Conservation (phyloP, 2,329 filamentous ascomycete species). For the Chaetothyriales sp. region DNA sequence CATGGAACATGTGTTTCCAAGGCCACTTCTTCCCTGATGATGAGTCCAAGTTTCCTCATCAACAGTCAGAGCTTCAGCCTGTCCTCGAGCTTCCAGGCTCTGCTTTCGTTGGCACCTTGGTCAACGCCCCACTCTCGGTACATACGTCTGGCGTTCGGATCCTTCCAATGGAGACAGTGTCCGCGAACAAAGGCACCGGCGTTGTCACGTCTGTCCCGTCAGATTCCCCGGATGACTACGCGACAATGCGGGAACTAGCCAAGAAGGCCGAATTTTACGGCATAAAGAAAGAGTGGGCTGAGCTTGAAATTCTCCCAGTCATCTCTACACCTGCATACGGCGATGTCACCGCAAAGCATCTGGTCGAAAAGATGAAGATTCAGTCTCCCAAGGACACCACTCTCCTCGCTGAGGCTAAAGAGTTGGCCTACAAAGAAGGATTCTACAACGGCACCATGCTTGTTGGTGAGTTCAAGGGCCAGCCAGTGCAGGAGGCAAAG, state of each 20-base stretch:
- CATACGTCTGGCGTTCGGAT: slow-evolving; percentile 75
- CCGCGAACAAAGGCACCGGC: slow-evolving; percentile 86
- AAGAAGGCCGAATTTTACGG: slow-evolving; percentile 96
- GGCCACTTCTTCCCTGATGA: slow-evolving; percentile 50
- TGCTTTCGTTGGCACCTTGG: slow-evolving; percentile 71
- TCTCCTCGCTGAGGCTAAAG: slow-evolving; percentile 84
- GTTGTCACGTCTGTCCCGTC: slow-evolving; percentile 93
- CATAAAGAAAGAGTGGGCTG: slow-evolving; percentile 92
- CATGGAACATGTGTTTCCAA: slow-evolving; percentile 94
- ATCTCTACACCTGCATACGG: slow-evolving; percentile 81
- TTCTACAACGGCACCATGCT: slow-evolving; percentile 91
- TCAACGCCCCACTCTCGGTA: slow-evolving; percentile 75
- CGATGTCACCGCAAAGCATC: slow-evolving; percentile 63
- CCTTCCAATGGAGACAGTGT: slow-evolving; percentile 86
- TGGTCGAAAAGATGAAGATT: slow-evolving; percentile 91
- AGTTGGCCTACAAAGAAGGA: slow-evolving; percentile 90
- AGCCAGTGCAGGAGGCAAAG: slow-evolving; percentile 75
- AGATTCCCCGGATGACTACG: slow-evolving; percentile 90
- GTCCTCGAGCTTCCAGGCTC: slow-evolving; percentile 61
- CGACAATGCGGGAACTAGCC: slow-evolving; percentile 68
- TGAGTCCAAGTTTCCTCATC: slow-evolving; percentile 29
- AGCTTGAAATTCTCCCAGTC: slow-evolving; percentile 75
- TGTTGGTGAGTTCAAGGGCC: slow-evolving; percentile 72
- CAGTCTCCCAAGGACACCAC: slow-evolving; percentile 88
- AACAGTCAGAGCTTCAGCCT: slow-evolving; percentile 60